These are phyloP conservation scores for Oxytropis ochrocephala DNA, from an alignment of 306 rosid species.

Conservation along the genomic window DNA sequence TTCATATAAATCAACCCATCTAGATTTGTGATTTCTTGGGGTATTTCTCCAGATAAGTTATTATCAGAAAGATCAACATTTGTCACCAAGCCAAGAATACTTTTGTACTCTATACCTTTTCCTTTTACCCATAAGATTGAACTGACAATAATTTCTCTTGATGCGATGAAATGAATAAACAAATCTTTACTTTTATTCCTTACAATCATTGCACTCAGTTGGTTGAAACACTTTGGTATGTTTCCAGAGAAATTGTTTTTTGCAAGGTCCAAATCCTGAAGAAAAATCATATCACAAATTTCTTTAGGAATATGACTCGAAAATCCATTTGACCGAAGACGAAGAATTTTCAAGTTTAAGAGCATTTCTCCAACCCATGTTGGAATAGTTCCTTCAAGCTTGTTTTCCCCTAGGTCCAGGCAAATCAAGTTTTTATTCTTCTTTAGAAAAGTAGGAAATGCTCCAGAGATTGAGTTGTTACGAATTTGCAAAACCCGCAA, in stretches of 20 bases:
- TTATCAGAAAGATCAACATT: no score
- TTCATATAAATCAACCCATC: no score
- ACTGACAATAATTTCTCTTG: no score
- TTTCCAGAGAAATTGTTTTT: no score
- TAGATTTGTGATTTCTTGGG: no score
- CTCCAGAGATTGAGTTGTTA: not conserved
- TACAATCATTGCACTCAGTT: constrained; percentile 10
- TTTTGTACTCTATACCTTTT: not conserved
- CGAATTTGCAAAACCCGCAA: no score
- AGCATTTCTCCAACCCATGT: not conserved
- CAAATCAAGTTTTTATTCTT: not conserved
- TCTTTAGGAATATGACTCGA: not conserved
- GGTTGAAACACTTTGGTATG: not conserved
- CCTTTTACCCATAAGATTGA: not conserved
- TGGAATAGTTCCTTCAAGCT: not conserved
- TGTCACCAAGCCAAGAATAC: no score
- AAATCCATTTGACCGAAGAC: not conserved
- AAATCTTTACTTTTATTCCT: not conserved
- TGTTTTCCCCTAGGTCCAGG: not conserved
- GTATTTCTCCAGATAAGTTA: no score
- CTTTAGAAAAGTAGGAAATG: not conserved
- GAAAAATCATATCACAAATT: no score
- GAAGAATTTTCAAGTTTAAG: not conserved
- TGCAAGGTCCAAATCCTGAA: no score
- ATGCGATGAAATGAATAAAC: no score